These are phyloP conservation scores for Hsuehochloa calcarea DNA, from an alignment of 176 grass and related monocot genomes.

Conservation along the genomic window DNA sequence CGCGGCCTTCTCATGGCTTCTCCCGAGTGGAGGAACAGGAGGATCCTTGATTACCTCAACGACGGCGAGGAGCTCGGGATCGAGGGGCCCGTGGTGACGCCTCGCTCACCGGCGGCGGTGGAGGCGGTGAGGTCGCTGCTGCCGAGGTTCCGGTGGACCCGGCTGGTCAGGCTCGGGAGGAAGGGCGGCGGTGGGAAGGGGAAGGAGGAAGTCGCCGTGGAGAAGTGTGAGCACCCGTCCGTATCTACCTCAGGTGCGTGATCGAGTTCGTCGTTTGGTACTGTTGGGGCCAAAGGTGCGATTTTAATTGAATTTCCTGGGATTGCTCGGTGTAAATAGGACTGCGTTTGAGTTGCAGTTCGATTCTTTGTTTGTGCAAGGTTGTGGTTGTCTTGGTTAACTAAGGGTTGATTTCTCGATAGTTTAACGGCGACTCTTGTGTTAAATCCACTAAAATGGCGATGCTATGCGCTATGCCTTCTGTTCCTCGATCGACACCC, in stretches of 20 bases:
- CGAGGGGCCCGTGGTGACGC: not conserved
- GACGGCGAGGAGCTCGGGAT: slow-evolving; percentile 49
- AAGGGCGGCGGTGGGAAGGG: not conserved
- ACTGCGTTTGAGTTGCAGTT: not conserved
- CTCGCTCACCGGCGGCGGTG: not conserved
- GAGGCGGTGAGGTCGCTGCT: not conserved
- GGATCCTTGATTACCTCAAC: slow-evolving; percentile 64
- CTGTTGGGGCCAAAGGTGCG: not conserved
- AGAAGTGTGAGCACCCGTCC: not conserved
- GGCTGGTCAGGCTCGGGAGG: slow-evolving; percentile 2
- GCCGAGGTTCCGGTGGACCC: slow-evolving; percentile 42
- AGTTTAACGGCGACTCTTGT: not conserved
- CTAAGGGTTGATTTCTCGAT: not conserved
- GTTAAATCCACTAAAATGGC: not conserved
- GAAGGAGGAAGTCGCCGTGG: not conserved
- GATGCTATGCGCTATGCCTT: not conserved
- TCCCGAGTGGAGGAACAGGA: slow-evolving; percentile 1
- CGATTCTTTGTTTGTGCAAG: not conserved
- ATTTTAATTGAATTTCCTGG: not conserved
- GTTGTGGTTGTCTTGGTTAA: not conserved
- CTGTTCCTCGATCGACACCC: not conserved
- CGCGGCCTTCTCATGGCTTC: not conserved
- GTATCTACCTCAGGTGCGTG: slow-evolving; percentile 14
- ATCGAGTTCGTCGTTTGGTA: not conserved
- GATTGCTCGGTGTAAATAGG: not conserved